Base-by-base conservation (phyloP, 2,329 filamentous ascomycete genomes). In the Paradendryphiella salina region DNA sequence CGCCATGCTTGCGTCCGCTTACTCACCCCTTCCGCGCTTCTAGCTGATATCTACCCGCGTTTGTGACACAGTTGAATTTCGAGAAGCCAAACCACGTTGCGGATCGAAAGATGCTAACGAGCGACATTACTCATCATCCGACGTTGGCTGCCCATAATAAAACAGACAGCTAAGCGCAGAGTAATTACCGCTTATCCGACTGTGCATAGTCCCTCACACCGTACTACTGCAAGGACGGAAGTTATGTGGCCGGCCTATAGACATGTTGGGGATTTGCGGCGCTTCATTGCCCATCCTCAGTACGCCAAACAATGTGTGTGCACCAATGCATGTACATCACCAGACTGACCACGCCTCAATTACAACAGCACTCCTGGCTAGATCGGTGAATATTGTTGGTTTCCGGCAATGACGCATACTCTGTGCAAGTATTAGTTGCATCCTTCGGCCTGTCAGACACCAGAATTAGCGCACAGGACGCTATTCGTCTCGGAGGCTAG, bases 181-280 rank as follows among this genome's bases (percentile, higher is more conserved):
- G 51, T 52, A 52, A 56, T 47, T 50, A 57, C 53, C 56, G 36
- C 57, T 55, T 53, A 54, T 57, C 60, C 57, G 55, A 55, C 49
- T 44, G 39, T 15, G 43, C 51, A 46, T 56, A 35, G 53, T 57
- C 41, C 55, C 50, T 56, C 56, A 50, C 23, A 44, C 37, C 38
- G 46, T 50, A 42, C 61, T 58, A 52, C 59, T 66, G 64, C 65
- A 63, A 56, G 52, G 50, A 56, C 59, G 54, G 59, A 60, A 53
- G 58, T 59, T 54, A 53, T 61, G 61, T 56, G 61, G 54, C 47
- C 35, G 46, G 44, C 35, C 46, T 52, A 45, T 45, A 37, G 51
- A 48, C 29, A 53, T 18, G 5, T 57, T 67, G 59, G 57, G 51
- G 46, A 53, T 51, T 52, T 40, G 50, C 51, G 60, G 63, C 64